These are phyloP conservation scores for Pythium chondricola DNA, from an alignment of 352 stramenopile genomes.

Conservation along the genomic window DNA sequence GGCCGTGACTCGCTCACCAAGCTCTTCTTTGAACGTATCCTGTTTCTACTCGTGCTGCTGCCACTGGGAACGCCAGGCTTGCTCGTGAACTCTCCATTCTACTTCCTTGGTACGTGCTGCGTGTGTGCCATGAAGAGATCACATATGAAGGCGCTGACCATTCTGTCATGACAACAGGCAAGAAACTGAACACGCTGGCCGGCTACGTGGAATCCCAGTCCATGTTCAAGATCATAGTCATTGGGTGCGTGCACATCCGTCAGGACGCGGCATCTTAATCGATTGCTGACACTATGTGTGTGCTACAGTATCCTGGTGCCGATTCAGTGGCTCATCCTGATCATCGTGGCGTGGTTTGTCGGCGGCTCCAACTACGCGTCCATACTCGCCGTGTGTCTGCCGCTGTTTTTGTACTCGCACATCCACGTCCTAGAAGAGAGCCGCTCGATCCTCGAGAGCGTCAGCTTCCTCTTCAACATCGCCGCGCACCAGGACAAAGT, in stretches of 20 bases:
- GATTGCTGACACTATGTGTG: slow-evolving; percentile 5
- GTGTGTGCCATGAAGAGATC: neutral
- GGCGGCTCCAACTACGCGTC: slow-evolving; percentile 56
- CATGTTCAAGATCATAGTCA: slow-evolving; percentile 79
- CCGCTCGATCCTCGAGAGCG: slow-evolving; percentile 69
- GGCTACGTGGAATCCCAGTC: slow-evolving; percentile 70
- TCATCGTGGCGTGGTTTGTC: slow-evolving; percentile 48
- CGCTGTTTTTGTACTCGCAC: slow-evolving; percentile 68
- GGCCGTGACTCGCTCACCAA: slow-evolving; percentile 49
- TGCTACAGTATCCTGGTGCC: slow-evolving; percentile 50
- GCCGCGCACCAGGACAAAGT: slow-evolving; percentile 55
- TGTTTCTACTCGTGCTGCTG: slow-evolving; percentile 65
- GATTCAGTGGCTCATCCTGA: slow-evolving; percentile 58
- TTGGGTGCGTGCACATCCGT: slow-evolving; percentile 27
- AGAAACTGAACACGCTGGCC: slow-evolving; percentile 61
- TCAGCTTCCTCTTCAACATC: slow-evolving; percentile 72
- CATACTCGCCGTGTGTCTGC: slow-evolving; percentile 41
- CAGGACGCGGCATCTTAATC: neutral
- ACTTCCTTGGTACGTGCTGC: slow-evolving; percentile 59
- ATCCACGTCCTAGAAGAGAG: slow-evolving; percentile 75
- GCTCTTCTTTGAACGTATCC: slow-evolving; percentile 54
- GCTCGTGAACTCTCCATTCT: slow-evolving; percentile 72
- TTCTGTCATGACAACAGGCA: slow-evolving; percentile 20
- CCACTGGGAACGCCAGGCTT: slow-evolving; percentile 58
- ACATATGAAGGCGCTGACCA: neutral